Base-by-base conservation (phyloP, 176 grass and related monocot species). In the Eragrostis nindensis region DNA sequence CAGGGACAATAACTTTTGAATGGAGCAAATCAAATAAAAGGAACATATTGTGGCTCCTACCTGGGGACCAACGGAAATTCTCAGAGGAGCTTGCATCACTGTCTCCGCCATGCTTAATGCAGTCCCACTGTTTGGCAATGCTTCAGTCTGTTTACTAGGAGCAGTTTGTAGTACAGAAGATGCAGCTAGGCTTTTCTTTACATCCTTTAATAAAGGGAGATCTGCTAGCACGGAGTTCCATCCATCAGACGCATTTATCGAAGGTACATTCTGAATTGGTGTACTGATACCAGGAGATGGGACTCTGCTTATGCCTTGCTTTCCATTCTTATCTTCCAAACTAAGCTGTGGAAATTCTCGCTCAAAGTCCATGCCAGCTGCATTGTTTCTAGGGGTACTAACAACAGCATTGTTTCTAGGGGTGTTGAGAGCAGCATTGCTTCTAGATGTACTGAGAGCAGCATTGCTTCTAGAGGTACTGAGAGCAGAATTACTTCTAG, bases 101-200 rank as follows among this genome's bases (percentile, higher is more conserved):
- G 87, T 86, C 60, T 87, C 89, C 1, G 89, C 92, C 92, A 91
- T 93, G 69, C 83, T 90, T 87, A 93, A 88, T 74, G 73, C 82
- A 82, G 70, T 80, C 11, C 70, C 78, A 73, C 29, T 86, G 66
- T 79, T 86, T 57, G 80, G 69, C 5, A n/a, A 32, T 77, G 57
- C 71, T 86, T 76, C 76, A 14, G 67, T 47, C 49, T 80, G 79
- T 62, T 82, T 80, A 73, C 57, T 70, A 73, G 85, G 57, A 88
- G 70, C 56, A 32, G n/a, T 43, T 54, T 88, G 82, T 72, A 38
- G 44, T 55, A 76, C 13, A 62, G 79, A 87, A 70, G 83, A 82
- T 1, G 30, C 10, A 54, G 63, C 32, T 43, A 30, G 24, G 69
- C 48, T 84, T 87, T 87, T 91, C 41, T 73, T 89, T 64, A 36